phyloP scores from a whole-genome alignment of 1,139 yeast species.

The Sugiyamaella sp. region DNA sequence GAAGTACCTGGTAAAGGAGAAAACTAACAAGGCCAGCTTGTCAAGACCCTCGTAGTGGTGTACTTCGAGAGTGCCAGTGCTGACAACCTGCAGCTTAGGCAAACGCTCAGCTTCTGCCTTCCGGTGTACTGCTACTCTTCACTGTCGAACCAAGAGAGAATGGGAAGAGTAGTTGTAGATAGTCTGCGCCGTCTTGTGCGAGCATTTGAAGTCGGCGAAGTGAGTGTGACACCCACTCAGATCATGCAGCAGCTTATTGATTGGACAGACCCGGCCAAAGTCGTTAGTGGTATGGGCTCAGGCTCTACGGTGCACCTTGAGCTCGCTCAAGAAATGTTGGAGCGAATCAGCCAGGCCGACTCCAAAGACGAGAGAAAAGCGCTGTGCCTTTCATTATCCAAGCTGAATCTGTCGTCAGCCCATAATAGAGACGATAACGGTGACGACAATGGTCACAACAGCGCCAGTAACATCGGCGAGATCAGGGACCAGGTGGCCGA shows the following conservation, averaged over 20 bases:
- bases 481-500: constrained; percentile 36
- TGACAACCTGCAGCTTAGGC: constrained; percentile 68
- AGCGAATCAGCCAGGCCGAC: constrained; percentile 49
- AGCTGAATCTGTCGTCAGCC: constrained; percentile 47
- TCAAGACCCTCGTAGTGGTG: constrained; percentile 70
- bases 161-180: constrained; percentile 68
- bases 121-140: constrained; percentile 91
- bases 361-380: constrained; percentile 57
- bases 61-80: constrained; percentile 73
- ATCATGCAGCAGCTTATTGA: constrained; percentile 74
- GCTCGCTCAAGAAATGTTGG: constrained; percentile 60
- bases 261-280: constrained; percentile 82
- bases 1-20: too few relatives aligned
- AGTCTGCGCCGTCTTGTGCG: constrained; percentile 60
- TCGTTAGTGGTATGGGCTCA: constrained; percentile 56
- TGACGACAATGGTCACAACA: too few relatives aligned
- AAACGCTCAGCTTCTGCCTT: constrained; percentile 82
- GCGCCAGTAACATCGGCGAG: constrained; percentile 20
- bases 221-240: constrained; percentile 55
- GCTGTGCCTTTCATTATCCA: constrained; percentile 56
- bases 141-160: constrained; percentile 66
- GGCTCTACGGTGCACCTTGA: constrained; percentile 59
- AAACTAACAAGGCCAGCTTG: constrained; percentile 40
- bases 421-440: neutral
- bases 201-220: constrained; percentile 47